A percentile compares a stretch with the other conserved stretches of the same genome.
Conservation (phyloP, 345 rosid species). For the Brassica cretica region DNA sequence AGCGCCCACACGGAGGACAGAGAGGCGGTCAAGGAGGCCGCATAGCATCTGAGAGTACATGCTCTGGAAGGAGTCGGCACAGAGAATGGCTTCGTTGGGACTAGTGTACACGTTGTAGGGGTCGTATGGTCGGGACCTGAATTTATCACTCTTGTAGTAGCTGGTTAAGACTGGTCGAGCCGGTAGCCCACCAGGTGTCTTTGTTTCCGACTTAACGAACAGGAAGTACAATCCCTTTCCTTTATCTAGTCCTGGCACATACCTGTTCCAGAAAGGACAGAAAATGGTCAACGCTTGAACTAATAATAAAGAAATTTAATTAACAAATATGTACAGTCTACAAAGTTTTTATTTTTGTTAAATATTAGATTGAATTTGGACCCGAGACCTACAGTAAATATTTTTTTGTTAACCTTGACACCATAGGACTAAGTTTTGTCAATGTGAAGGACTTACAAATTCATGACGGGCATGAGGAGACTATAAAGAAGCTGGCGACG, state of each 20-base stretch:
- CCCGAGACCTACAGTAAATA: background rate
- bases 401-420: background rate
- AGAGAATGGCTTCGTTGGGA: slow-evolving; percentile 90
- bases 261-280: slow-evolving; percentile 43
- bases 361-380: background rate
- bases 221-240: slow-evolving; percentile 88
- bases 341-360: slow-evolving; percentile 4
- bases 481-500: slow-evolving; percentile 90
- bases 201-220: slow-evolving; percentile 87
- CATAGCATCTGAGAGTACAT: slow-evolving; percentile 95
- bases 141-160: slow-evolving; percentile 89
- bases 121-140: slow-evolving; percentile 79
- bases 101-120: slow-evolving; percentile 89
- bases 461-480: slow-evolving; percentile 97
- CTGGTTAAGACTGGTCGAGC: slow-evolving; percentile 97
- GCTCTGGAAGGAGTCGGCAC: slow-evolving; percentile 90
- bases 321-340: background rate
- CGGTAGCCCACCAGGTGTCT: slow-evolving; percentile 81
- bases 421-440: background rate
- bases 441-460: slow-evolving; percentile 59
- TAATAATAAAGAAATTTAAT: background rate
- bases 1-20: slow-evolving; percentile 86
- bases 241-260: slow-evolving; percentile 81
- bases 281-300: slow-evolving; percentile 28
- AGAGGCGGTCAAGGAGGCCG: slow-evolving; percentile 70